Evolutionary conservation across 2,329 filamentous ascomycete genomes (phyloP).

Genomic region (Cadophora gregata): DNA sequence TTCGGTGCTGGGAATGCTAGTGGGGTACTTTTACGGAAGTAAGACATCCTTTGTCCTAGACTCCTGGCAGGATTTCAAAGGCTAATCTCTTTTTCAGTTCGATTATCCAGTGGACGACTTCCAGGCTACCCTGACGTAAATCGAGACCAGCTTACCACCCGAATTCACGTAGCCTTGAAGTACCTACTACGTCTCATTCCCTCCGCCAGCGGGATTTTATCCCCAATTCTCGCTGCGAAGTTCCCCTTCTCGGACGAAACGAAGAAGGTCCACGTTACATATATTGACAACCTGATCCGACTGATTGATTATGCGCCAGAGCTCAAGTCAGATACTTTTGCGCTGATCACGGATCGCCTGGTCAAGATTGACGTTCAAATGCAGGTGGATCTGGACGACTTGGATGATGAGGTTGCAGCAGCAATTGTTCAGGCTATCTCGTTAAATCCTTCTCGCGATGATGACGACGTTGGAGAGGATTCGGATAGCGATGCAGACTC

Average conservation of each 20-base stretch:
- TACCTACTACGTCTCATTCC: slow-evolving; percentile 83
- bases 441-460: slow-evolving; percentile 52
- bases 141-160: slow-evolving; percentile 67
- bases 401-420: slow-evolving; percentile 86
- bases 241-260: slow-evolving; percentile 82
- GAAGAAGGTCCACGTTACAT: slow-evolving; percentile 81
- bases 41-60: slow-evolving; percentile 39
- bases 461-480: slow-evolving; percentile 54
- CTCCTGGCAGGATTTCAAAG: slow-evolving; percentile 43
- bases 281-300: slow-evolving; percentile 82
- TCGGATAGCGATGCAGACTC: slow-evolving; percentile 73
- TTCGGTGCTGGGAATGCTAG: slow-evolving; percentile 78
- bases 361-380: slow-evolving; percentile 97
- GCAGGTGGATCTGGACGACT: slow-evolving; percentile 88
- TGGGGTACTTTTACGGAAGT: slow-evolving; percentile 73
- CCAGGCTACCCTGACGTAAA: slow-evolving; percentile 61
- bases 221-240: slow-evolving; percentile 67
- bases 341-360: slow-evolving; percentile 82
- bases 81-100: slow-evolving; percentile 48
- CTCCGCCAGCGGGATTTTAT: slow-evolving; percentile 73
- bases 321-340: slow-evolving; percentile 79
- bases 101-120: slow-evolving; percentile 43
- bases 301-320: slow-evolving; percentile 80
- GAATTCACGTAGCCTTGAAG: slow-evolving; percentile 77
- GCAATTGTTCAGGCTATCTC: slow-evolving; percentile 66